These are phyloP conservation scores for Lipomyces orientalis DNA, from an alignment of 805 yeast species.

Conservation along the genomic window DNA sequence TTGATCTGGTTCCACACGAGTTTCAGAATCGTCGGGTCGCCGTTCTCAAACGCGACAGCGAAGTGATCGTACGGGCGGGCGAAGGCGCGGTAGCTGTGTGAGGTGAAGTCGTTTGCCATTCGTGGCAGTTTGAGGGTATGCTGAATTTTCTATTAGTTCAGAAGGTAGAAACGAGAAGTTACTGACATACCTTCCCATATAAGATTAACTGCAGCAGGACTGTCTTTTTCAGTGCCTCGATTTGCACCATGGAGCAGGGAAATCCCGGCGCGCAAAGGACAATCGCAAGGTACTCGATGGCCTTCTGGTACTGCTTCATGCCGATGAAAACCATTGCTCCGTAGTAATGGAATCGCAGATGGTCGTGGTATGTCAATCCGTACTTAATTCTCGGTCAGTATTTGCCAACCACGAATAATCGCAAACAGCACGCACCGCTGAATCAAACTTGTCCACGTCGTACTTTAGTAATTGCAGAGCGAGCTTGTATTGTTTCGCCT, in stretches of 20 bases:
- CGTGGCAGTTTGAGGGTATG: constrained; percentile 16
- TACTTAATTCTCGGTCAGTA: not conserved
- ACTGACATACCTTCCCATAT: constrained; percentile 18
- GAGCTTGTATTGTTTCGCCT: constrained; percentile 14
- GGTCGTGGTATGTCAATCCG: constrained; percentile 27
- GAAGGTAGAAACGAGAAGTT: not conserved
- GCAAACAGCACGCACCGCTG: constrained; percentile 8
- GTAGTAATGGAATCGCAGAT: constrained; percentile 34
- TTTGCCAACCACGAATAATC: not conserved
- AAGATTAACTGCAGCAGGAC: constrained; percentile 26
- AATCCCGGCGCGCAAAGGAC: constrained; percentile 20
- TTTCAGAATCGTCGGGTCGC: constrained; percentile 18
- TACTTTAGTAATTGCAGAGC: constrained; percentile 14
- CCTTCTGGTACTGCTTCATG: constrained; percentile 24
- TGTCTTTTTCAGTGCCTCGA: constrained; percentile 32
- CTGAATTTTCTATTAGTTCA: not conserved
- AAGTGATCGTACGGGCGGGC: constrained; percentile 32
- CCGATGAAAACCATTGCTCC: constrained; percentile 29
- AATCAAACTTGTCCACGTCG: constrained; percentile 20
- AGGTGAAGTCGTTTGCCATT: constrained; percentile 17
- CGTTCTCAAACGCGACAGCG: constrained; percentile 23
- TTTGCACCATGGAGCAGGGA: constrained; percentile 25
- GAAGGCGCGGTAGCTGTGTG: constrained; percentile 14
- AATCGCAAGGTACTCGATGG: constrained; percentile 29
- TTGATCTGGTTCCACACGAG: constrained; percentile 29